Evolutionary conservation across 2,329 filamentous ascomycete species (phyloP), one percentile per base, ranked within the genome.

Genomic region (Pseudogymnoascus sp.): DNA sequence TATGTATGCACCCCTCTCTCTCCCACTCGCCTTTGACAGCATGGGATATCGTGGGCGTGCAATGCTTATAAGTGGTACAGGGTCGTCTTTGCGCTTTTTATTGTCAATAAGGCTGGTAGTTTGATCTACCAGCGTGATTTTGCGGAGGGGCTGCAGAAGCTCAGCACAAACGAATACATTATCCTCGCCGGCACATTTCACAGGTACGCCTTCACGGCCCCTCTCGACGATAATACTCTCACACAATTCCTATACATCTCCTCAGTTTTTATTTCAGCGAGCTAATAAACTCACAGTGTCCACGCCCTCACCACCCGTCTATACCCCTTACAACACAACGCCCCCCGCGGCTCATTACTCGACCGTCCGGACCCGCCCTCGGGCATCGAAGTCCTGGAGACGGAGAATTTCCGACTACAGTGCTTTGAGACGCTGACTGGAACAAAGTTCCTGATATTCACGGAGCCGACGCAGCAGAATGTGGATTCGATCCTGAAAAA

Each of bases 21-120:
- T 14, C 49, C 26, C n/a, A 12, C 26, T n/a, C 1, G n/a, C 7
- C 26, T 19, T 55, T 8, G 29, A 19, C 49, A 55, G 49, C 26
- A 33, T 6, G 11, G 49, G 49, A 55, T 55, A 7, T 12, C 11
- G n/a, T 31, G n/a, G 26, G 4, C 10, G 26, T 5, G 49, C 49
- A 55, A 33, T 55, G n/a, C 49, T 55, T 33, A 55, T 63, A 16
- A 59, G 39, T 12, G 16, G 38, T 59, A 61, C 69, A 97, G 92
- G 94, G 90, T 92, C 68, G 89, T 99, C 75, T 94, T 95, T 76
- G 87, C 92, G 64, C 88, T 99, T 72, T 92, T 97, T 74, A 89
- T 99, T 74, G 96, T 99, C 80, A 97, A 97, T 82, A 99, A 99
- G 83, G 92, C 94, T 67, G 94, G 92, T 65, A 94, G 94, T 70